Evolutionary conservation across 164 flowering plant genomes (phyloP).

Genomic region (Kalanchoe fedtschenkoi): DNA sequence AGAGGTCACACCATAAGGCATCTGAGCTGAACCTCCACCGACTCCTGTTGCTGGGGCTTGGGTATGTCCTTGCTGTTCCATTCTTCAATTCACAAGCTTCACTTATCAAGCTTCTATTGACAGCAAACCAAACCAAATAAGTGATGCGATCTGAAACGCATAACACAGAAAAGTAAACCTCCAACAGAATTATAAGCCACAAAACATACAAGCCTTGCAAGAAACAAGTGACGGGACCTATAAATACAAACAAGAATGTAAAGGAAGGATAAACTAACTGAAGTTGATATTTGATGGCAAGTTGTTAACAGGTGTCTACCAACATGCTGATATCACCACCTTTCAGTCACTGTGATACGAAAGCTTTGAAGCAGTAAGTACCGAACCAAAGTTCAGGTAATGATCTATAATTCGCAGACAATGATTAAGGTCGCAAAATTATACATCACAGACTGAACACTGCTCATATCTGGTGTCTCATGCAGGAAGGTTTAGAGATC

Average conservation of each 20-base stretch:
- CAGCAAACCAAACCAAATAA: background rate
- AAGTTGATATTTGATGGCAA: background rate
- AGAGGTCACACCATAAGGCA: constrained; percentile 27
- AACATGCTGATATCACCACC: background rate
- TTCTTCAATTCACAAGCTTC: too few relatives aligned
- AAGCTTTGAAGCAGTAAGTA: background rate
- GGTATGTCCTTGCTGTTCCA: constrained; percentile 58
- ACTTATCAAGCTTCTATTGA: background rate
- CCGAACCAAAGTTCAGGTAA: background rate
- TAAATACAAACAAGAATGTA: background rate
- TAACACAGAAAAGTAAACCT: background rate
- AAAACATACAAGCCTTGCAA: too few relatives aligned
- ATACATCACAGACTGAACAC: background rate
- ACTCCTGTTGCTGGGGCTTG: constrained; percentile 25
- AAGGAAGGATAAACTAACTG: background rate
- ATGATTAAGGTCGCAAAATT: too few relatives aligned
- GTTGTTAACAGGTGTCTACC: background rate
- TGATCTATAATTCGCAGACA: background rate
- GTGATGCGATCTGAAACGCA: background rate
- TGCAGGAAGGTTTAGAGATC: background rate
- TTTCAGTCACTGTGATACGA: background rate
- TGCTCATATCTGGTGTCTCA: background rate
- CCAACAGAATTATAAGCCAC: background rate
- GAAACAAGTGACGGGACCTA: background rate
- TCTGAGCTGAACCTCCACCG: constrained; percentile 29